Evolutionary conservation across 768 basidiomycete genomes (phyloP), one percentile per base, ranked within the genome.

Genomic region (Mycena pura): DNA sequence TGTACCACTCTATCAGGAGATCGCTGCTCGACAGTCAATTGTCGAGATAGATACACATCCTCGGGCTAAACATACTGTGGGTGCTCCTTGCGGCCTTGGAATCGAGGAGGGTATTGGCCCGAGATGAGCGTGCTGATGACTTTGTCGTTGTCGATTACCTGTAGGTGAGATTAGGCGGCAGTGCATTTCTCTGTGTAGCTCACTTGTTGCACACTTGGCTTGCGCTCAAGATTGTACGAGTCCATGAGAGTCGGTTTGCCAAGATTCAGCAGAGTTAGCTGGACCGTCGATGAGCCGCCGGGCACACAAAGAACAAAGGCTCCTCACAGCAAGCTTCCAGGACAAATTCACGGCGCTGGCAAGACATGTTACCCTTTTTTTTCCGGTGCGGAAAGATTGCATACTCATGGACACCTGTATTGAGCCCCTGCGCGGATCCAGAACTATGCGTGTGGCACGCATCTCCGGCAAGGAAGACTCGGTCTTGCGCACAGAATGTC

Each of bases 361-460:
- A 15, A 34, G 14, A 39, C 27, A 27, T n/a, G n/a, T n/a, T n/a
- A n/a, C n/a, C n/a, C 24, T 46, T 17, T 6, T 27, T 24, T 21
- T 17, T 44, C 27, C 2, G 36, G 14, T n/a, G 13, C 17, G 49
- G 34, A 25, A n/a, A n/a, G 14, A 21, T n/a, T 9, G 36, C 60
- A 39, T 38, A 66, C 67, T 68, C 67, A 7, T 68, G 64, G 14
- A 66, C 61, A 27, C 67, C 67, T 8, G 67, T 68, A 47, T 68
- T 68, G 39, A 68, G 54, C 2, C 67, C 67, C 41, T 68, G 67
- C 3, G 67, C 67, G 10, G 64, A 65, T 15, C 67, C 67, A 34
- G 61, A 63, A 31, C 64, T 65, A 47, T 68, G 67, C 3, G 67
- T 68, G 39, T 68, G 67, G 25, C 67, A 68, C n/a, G 67, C 67